These are phyloP conservation scores for Paramecium pentaurelia DNA, from an alignment of 73 alveolate species.

Conservation along the genomic window DNA sequence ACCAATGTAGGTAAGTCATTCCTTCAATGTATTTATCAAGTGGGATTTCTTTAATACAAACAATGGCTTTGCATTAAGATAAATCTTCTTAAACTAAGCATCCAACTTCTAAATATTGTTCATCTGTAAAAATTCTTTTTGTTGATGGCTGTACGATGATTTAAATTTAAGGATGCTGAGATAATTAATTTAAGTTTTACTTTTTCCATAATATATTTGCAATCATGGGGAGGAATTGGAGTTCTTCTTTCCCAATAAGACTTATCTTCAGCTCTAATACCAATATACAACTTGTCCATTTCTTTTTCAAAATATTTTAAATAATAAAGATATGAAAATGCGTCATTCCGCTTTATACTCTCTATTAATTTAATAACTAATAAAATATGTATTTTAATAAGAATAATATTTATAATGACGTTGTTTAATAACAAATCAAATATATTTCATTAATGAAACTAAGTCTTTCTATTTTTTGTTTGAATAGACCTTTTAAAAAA, in stretches of 20 bases:
- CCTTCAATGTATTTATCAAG: slow-evolving; percentile 61
- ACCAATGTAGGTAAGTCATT: slow-evolving; percentile 79
- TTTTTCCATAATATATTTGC: slow-evolving; percentile 44
- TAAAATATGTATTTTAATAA: background rate
- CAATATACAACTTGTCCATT: slow-evolving; percentile 59
- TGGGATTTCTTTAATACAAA: slow-evolving; percentile 87
- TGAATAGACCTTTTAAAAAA: too few relatives aligned
- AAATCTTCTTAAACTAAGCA: slow-evolving; percentile 77
- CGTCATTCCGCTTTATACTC: background rate
- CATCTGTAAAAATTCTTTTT: slow-evolving; percentile 75
- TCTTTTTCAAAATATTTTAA: background rate
- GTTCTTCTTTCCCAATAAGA: slow-evolving; percentile 87
- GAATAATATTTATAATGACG: background rate
- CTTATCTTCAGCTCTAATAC: slow-evolving; percentile 76
- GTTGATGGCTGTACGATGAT: slow-evolving; percentile 83
- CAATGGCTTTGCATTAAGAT: slow-evolving; percentile 69
- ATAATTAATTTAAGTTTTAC: background rate
- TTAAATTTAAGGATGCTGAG: slow-evolving; percentile 57
- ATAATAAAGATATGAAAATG: background rate
- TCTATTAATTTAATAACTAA: background rate
- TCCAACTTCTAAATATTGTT: slow-evolving; percentile 79
- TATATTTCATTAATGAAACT: background rate
- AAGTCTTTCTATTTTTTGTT: background rate
- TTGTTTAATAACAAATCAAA: background rate
- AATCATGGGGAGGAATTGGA: slow-evolving; percentile 80